These are phyloP conservation scores for Rhodofomes roseus DNA, from an alignment of 1,284 basidiomycete genomes.

Conservation along the genomic window DNA sequence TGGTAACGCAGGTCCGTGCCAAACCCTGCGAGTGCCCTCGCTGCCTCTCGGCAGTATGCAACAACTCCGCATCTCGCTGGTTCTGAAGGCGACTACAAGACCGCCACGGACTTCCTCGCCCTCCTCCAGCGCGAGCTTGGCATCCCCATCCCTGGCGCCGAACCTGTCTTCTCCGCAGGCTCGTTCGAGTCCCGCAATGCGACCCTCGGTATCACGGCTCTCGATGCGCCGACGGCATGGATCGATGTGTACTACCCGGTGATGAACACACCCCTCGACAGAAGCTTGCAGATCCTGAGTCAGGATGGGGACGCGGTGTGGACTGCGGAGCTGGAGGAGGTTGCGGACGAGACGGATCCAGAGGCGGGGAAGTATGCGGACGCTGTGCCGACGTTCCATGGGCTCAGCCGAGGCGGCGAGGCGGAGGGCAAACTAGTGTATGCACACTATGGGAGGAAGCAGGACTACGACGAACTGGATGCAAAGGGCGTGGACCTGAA, in stretches of 20 bases:
- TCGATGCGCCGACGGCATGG: constrained; percentile 61
- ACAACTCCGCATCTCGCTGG: constrained; percentile 74
- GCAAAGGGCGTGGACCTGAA: constrained; percentile 54
- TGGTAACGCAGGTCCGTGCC: constrained; percentile 49
- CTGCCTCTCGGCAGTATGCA: constrained; percentile 56
- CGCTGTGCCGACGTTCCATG: constrained; percentile 67
- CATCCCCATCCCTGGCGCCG: constrained; percentile 37
- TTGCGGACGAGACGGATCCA: constrained; percentile 58
- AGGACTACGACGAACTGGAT: constrained; percentile 35
- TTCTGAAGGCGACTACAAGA: constrained; percentile 57
- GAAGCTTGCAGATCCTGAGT: constrained; percentile 58
- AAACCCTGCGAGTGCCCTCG: constrained; percentile 48
- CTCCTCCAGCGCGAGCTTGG: constrained; percentile 62
- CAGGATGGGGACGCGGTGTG: constrained; percentile 53
- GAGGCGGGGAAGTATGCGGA: constrained; percentile 60
- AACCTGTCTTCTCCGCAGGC: constrained; percentile 66
- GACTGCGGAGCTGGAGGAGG: constrained; percentile 67
- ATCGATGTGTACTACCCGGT: constrained; percentile 82
- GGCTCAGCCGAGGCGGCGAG: constrained; percentile 59
- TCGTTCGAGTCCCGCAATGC: constrained; percentile 60
- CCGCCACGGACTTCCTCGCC: constrained; percentile 59
- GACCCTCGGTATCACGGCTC: constrained; percentile 51
- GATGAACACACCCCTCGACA: constrained; percentile 71
- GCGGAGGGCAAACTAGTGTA: constrained; percentile 72
- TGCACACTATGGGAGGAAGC: constrained; percentile 76